A percentile compares a stretch with the other conserved stretches of the same genome.
Evolutionary conservation across 1,284 basidiomycete species (phyloP).

Genomic region (Ceratobasidium sp.): DNA sequence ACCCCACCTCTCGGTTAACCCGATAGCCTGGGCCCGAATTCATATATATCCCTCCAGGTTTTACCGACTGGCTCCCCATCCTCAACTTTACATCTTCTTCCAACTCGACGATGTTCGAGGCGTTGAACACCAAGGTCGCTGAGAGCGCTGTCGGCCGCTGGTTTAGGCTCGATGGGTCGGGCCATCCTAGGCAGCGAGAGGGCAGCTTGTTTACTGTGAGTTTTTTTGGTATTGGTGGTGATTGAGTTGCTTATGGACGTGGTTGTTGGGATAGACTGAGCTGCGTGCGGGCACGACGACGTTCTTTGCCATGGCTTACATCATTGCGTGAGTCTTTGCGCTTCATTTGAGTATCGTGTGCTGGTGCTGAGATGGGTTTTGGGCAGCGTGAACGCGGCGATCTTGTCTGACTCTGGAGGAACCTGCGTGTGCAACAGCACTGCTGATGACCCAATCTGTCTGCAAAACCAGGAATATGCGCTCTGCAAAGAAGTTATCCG

Average conservation of each 20-base stretch:
- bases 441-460: constrained; percentile 55
- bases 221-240: constrained; percentile 42
- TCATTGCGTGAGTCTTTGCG: constrained; percentile 45
- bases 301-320: constrained; percentile 67
- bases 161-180: constrained; percentile 87
- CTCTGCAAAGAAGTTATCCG: constrained; percentile 72
- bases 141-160: constrained; percentile 76
- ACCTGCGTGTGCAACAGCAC: constrained; percentile 74
- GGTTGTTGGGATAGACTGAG: constrained; percentile 65
- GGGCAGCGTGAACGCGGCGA: constrained; percentile 73
- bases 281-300: constrained; percentile 84
- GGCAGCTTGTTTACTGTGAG: constrained; percentile 80
- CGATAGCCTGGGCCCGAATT: constrained; percentile 15
- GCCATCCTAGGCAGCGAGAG: constrained; percentile 75
- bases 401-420: constrained; percentile 80
- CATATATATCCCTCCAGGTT: constrained; percentile 34
- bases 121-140: constrained; percentile 63
- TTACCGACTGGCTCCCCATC: constrained; percentile 13
- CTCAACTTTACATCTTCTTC: neutral
- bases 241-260: neutral
- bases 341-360: constrained; percentile 5
- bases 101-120: constrained; percentile 39
- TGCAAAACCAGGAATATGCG: constrained; percentile 69
- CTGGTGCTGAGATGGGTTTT: constrained; percentile 32
- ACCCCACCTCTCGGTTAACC: constrained; percentile 23